A percentile compares a stretch with the other conserved stretches of the same genome.
These are phyloP conservation scores for Leishmania guyanensis DNA, from an alignment of 208 protist species.

Conservation along the genomic window DNA sequence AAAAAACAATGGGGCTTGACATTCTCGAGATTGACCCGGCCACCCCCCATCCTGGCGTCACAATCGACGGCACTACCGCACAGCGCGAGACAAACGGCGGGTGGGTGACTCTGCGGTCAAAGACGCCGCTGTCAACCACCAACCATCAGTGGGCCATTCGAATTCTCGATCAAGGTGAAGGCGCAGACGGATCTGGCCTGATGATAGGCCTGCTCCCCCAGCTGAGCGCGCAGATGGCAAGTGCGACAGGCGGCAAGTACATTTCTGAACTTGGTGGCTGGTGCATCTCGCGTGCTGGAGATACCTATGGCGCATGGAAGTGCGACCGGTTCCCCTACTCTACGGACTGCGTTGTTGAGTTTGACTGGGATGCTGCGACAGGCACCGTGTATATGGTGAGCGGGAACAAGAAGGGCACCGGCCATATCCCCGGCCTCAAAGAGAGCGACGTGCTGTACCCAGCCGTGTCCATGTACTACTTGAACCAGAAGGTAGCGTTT, in stretches of 20 bases:
- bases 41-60: constrained; percentile 86
- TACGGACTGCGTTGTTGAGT: constrained; percentile 90
- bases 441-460: constrained; percentile 79
- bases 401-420: constrained; percentile 71
- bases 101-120: constrained; percentile 90
- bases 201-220: constrained; percentile 90
- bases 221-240: constrained; percentile 45
- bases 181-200: constrained; percentile 83
- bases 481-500: constrained; percentile 92
- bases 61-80: constrained; percentile 62
- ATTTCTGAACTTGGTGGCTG: constrained; percentile 91
- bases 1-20: constrained; percentile 67
- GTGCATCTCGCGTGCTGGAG: constrained; percentile 87
- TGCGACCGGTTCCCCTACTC: constrained; percentile 86
- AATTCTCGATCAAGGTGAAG: constrained; percentile 89
- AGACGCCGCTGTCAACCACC: constrained; percentile 54
- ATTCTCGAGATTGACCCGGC: constrained; percentile 81
- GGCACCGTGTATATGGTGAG: constrained; percentile 85
- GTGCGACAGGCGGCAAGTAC: constrained; percentile 84
- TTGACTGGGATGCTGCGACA: constrained; percentile 80
- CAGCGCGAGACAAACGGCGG: constrained; percentile 88
- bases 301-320: constrained; percentile 90
- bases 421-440: constrained; percentile 74
- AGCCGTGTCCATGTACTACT: constrained; percentile 92
- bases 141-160: constrained; percentile 90